phyloP scores from a whole-genome alignment of 1,139 yeast species.

The Komagataea norvegica region DNA sequence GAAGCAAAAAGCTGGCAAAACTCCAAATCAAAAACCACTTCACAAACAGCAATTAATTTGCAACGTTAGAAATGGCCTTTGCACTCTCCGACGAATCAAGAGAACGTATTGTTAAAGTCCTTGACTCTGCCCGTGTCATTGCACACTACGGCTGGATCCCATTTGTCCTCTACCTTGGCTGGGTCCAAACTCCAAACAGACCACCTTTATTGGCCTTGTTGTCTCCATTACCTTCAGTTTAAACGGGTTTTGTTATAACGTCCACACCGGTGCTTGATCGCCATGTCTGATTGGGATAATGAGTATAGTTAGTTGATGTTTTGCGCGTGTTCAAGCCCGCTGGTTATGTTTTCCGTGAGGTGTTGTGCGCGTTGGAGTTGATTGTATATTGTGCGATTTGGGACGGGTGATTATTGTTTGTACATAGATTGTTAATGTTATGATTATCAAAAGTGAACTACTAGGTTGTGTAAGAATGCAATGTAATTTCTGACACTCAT shows the following conservation, averaged over 20 bases:
- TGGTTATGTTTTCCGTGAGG: too few species aligned
- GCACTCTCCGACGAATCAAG: slow-evolving; percentile 44
- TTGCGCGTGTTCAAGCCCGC: too few species aligned
- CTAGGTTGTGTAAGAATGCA: too few species aligned
- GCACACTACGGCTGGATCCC: slow-evolving; percentile 98
- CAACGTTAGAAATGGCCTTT: slow-evolving; percentile 30
- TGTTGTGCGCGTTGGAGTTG: too few species aligned
- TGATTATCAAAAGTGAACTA: slow-evolving; percentile 3
- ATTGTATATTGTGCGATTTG: background rate
- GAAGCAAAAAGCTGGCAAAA: too few species aligned
- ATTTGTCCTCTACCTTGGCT: slow-evolving; percentile 86
- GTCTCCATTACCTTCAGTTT: slow-evolving; percentile 65
- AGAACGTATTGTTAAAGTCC: slow-evolving; percentile 80
- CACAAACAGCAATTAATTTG: background rate
- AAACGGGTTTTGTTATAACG: slow-evolving; percentile 15
- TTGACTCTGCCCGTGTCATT: slow-evolving; percentile 79
- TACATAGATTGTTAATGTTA: slow-evolving; percentile 4
- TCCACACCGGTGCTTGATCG: background rate
- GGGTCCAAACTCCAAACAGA: slow-evolving; percentile 81
- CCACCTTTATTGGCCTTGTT: slow-evolving; percentile 67
- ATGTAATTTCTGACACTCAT: too few species aligned
- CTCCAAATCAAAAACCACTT: background rate
- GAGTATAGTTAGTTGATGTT: too few species aligned
- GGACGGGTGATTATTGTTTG: background rate
- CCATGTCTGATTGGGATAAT: too few species aligned